A percentile compares a stretch with the other conserved stretches of the same genome.
Conservation (phyloP, 768 basidiomycete genomes). For the Wakefieldia striispora region DNA sequence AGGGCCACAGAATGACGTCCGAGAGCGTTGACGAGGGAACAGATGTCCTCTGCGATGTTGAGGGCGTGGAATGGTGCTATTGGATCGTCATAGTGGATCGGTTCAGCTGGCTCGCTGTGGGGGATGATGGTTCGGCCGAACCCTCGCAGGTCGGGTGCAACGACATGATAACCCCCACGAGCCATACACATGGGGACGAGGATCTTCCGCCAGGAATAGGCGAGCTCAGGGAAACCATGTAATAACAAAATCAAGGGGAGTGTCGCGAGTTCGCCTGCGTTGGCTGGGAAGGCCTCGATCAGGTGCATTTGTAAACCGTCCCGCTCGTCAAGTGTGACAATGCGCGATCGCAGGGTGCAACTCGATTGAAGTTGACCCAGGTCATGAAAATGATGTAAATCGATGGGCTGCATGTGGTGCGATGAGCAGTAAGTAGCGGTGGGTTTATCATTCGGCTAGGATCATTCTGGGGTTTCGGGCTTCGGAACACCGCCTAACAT, state of each 20-base stretch:
- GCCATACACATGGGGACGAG: conserved; percentile 46
- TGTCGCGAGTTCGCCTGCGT: conserved; percentile 15
- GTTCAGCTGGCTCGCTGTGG: conserved; percentile 7
- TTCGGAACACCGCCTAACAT: too few relatives aligned
- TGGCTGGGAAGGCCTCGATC: conserved; percentile 43
- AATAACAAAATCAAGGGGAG: conserved; percentile 54
- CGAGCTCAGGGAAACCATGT: conserved; percentile 67
- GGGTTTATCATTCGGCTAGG: background rate
- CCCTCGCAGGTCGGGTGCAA: conserved; percentile 62
- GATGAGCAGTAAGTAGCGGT: background rate
- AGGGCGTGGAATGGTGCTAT: conserved; percentile 48
- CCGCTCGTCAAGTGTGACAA: conserved; percentile 45
- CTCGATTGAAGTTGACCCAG: conserved; percentile 24
- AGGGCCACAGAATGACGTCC: conserved; percentile 45
- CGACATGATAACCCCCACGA: conserved; percentile 50
- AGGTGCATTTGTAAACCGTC: conserved; percentile 41
- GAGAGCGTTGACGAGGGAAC: conserved; percentile 49
- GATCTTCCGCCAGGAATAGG: conserved; percentile 64
- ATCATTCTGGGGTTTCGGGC: too few relatives aligned
- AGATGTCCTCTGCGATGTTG: conserved; percentile 51
- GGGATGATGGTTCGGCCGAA: conserved; percentile 43
- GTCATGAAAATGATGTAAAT: conserved; percentile 4
- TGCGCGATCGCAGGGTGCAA: conserved; percentile 37
- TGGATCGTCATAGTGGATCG: conserved; percentile 46
- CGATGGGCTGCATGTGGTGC: conserved; percentile 10